These are phyloP conservation scores for Alternaria sp. DNA, from an alignment of 2,329 filamentous ascomycete genomes.

Conservation along the genomic window DNA sequence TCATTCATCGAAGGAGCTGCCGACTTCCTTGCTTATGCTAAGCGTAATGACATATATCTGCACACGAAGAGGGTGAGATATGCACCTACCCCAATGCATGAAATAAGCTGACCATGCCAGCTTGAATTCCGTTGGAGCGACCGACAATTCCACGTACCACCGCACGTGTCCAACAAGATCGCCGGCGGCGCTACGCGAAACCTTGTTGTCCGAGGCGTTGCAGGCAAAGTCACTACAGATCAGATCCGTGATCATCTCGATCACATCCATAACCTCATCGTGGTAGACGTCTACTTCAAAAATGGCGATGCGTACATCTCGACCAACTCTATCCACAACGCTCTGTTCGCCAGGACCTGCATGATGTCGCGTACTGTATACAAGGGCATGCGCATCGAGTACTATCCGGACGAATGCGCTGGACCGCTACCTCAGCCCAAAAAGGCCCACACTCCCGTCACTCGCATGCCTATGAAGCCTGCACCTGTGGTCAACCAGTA, in stretches of 20 bases:
- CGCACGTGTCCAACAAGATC: slow-evolving; percentile 70
- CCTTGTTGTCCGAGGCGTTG: slow-evolving; percentile 68
- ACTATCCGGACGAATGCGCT: slow-evolving; percentile 75
- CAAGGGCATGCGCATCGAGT: slow-evolving; percentile 73
- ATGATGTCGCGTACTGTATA: slow-evolving; percentile 74
- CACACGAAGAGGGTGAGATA: slow-evolving; percentile 68
- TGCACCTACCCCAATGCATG: neutral
- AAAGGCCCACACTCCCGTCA: slow-evolving; percentile 14
- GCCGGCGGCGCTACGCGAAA: slow-evolving; percentile 73
- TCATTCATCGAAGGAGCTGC: slow-evolving; percentile 70
- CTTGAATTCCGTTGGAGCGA: slow-evolving; percentile 73
- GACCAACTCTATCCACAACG: slow-evolving; percentile 78
- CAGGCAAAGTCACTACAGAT: slow-evolving; percentile 64
- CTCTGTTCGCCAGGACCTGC: slow-evolving; percentile 76
- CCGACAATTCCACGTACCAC: slow-evolving; percentile 70
- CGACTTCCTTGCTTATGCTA: slow-evolving; percentile 69
- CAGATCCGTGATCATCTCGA: slow-evolving; percentile 75
- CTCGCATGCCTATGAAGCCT: slow-evolving; percentile 19
- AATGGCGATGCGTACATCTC: slow-evolving; percentile 69
- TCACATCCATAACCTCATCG: slow-evolving; percentile 79
- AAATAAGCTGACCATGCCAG: slow-evolving; percentile 50
- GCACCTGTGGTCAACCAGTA: slow-evolving; percentile 39
- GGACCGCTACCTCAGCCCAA: slow-evolving; percentile 56
- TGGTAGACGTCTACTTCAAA: slow-evolving; percentile 68
- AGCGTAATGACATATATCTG: slow-evolving; percentile 71